Evolutionary conservation across 2,329 filamentous ascomycete genomes (phyloP).

Genomic region (Sarocladium brachiariae): DNA sequence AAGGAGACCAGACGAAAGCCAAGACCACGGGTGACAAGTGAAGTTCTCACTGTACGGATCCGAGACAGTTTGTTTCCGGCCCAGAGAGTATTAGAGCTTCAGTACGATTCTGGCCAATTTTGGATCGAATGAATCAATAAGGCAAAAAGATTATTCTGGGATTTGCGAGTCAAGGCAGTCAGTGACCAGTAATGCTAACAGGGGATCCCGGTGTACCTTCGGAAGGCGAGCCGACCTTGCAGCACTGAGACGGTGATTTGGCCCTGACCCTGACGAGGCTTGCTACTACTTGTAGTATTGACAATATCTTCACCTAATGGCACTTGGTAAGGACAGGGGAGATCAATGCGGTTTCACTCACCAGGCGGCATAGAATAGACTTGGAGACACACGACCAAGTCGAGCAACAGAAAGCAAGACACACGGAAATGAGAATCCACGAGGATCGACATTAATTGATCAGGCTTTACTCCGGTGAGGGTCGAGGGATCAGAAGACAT

Average conservation of each 20-base stretch:
- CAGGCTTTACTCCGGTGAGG: neutral
- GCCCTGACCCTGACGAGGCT: neutral
- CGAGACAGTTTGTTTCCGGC: neutral
- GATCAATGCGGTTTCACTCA: no score
- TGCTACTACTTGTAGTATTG: neutral
- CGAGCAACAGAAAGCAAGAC: neutral
- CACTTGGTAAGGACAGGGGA: no score
- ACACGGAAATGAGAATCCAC: conserved; percentile 1
- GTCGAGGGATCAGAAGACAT: neutral
- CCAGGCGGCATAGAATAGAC: no score
- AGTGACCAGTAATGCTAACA: neutral
- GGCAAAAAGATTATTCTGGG: neutral
- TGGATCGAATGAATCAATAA: neutral
- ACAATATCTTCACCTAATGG: no score
- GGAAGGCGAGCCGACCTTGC: conserved; percentile 5
- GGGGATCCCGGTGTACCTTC: neutral
- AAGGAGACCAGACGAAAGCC: neutral
- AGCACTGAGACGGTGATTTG: neutral
- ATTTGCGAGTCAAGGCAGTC: neutral
- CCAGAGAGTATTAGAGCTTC: neutral
- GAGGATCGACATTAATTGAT: neutral
- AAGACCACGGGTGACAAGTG: neutral
- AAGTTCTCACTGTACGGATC: neutral
- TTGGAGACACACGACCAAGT: neutral
- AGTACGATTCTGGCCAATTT: neutral